Base-by-base conservation (phyloP, 1,139 yeast species). In the Eremothecium cymbalariae region DNA sequence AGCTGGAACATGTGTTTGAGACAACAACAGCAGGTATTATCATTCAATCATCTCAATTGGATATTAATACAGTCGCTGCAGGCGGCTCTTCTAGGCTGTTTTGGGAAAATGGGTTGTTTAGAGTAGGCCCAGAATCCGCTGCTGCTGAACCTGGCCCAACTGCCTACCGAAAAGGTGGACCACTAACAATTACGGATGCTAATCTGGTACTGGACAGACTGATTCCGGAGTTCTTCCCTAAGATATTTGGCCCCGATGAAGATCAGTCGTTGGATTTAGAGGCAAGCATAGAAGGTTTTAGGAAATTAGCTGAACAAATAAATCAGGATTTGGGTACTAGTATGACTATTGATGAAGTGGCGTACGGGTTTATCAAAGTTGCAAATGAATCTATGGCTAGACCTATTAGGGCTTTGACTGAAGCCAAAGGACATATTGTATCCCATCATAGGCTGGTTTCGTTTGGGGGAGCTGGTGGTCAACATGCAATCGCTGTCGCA, bases 111-210 rank as follows among this genome's bases (percentile, higher is more conserved):
- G 77, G 78, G 1, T 50, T 72, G 13, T 69, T 72, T 50, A 64
- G 64, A 30, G 78, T 72, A 8, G 79, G 79, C 1, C 79, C 79
- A 0, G 76, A 71, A 42, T 67, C 74, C 38, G 78, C 78, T 5
- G 61, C 74, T 1, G 70, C 77, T n/a, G 76, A 73, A 43, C 79
- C 79, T 2, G 79, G 79, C 9, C 78, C 79, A 8, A 70, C 75
- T 1, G 71, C 76, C 42, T 73, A 73, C 47, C 60, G 75, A 36
- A 73, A 73, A 45, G 72, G 73, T 21, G 77, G 77, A 6, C 77
- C 77, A 0, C 55, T 73, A 39, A 72, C 79, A 0, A 68, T 73
- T 2, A 73, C 78, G 2, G 79, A 73, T 57, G 78, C 78, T 0
- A 73, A 73, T 43, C 50, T 73, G 36, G 50, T 70, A 27, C 46